Evolutionary conservation across 768 basidiomycete species (phyloP).

Genomic region (Mycena haematopus): DNA sequence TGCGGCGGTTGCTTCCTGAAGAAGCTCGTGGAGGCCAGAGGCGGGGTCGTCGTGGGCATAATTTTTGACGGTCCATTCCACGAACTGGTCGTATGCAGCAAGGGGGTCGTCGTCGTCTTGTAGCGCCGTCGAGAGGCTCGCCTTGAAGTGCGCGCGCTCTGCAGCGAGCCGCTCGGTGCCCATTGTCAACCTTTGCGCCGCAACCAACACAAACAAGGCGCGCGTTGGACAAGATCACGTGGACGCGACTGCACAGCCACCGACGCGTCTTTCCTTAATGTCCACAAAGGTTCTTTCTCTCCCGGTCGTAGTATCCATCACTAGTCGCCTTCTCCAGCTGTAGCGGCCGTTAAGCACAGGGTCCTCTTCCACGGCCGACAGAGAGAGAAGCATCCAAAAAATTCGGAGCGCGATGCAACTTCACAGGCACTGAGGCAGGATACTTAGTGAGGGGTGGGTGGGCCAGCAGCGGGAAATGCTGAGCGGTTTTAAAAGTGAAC

Average conservation of each 20-base stretch:
- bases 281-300: too few relatives aligned
- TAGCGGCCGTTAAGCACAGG: too few relatives aligned
- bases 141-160: constrained; percentile 37
- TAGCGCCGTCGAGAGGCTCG: constrained; percentile 56
- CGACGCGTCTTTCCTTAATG: background rate
- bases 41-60: constrained; percentile 72
- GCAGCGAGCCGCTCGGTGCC: constrained; percentile 19
- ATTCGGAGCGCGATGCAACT: too few relatives aligned
- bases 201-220: constrained; percentile 13
- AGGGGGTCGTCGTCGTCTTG: constrained; percentile 87
- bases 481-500: too few relatives aligned
- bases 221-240: constrained; percentile 12
- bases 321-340: too few relatives aligned
- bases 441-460: too few relatives aligned
- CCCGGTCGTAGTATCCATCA: too few relatives aligned
- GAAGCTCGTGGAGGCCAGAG: constrained; percentile 79
- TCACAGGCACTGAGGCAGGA: too few relatives aligned
- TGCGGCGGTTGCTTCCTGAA: constrained; percentile 82
- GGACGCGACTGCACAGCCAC: constrained; percentile 7
- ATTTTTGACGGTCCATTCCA: constrained; percentile 87
- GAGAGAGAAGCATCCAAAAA: too few relatives aligned
- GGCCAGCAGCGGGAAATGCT: too few relatives aligned
- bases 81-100: constrained; percentile 83
- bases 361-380: too few relatives aligned
- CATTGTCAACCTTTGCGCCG: constrained; percentile 23